phyloP scores from a whole-genome alignment of 1,284 basidiomycete species.

The Baeospora myosura region DNA sequence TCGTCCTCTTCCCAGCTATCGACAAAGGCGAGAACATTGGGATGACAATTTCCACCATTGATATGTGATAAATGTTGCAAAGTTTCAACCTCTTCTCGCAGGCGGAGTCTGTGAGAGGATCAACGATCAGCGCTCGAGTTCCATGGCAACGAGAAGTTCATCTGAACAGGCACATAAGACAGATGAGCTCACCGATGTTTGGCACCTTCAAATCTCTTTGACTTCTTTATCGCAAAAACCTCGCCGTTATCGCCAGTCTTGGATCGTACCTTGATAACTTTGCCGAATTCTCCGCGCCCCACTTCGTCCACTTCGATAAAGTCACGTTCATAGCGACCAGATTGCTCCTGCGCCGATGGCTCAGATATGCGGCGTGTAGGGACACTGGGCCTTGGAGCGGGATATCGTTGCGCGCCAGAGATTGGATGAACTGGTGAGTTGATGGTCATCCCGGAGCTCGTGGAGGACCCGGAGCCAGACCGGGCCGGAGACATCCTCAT shows the following conservation, averaged over 20 bases:
- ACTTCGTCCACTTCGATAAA: slow-evolving; percentile 80
- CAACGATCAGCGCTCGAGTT: slow-evolving; percentile 16
- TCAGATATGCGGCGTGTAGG: slow-evolving; percentile 22
- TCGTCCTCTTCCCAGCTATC: slow-evolving; percentile 98
- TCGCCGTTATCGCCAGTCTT: slow-evolving; percentile 45
- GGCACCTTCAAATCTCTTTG: slow-evolving; percentile 86
- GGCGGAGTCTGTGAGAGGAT: slow-evolving; percentile 54
- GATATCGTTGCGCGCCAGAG: slow-evolving; percentile 13
- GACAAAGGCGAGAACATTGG: slow-evolving; percentile 84
- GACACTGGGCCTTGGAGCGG: slow-evolving; percentile 8
- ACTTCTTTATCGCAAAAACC: slow-evolving; percentile 90
- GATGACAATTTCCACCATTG: slow-evolving; percentile 37
- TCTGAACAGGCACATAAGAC: slow-evolving; percentile 19
- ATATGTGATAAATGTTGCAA: slow-evolving; percentile 67
- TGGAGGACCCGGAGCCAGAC: slow-evolving; percentile 49
- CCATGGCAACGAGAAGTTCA: slow-evolving; percentile 13
- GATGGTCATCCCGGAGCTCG: slow-evolving; percentile 27
- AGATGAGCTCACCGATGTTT: slow-evolving; percentile 88
- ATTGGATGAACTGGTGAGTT: slow-evolving; percentile 27
- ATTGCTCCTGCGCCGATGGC: slow-evolving; percentile 34
- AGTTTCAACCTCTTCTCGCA: slow-evolving; percentile 94
- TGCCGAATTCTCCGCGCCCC: slow-evolving; percentile 92
- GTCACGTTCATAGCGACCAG: slow-evolving; percentile 66
- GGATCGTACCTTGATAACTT: slow-evolving; percentile 84
- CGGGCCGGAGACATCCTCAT: slow-evolving; percentile 35